Evolutionary conservation across 306 rosid species (phyloP).

Genomic region (Styphnolobium japonicum): DNA sequence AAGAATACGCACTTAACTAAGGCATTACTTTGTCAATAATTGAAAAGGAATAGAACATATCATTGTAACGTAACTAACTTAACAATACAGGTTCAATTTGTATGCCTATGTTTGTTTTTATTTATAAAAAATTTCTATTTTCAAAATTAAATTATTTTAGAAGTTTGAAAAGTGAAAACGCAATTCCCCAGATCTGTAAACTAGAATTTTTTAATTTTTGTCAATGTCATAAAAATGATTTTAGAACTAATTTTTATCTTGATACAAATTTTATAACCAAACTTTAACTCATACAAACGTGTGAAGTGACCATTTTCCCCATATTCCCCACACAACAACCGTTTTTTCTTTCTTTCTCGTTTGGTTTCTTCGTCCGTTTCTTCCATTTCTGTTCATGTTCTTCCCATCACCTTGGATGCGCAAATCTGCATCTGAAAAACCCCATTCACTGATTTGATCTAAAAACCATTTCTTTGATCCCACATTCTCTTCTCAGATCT

Average conservation of each 20-base stretch:
- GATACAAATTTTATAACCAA: not conserved
- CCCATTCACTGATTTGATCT: conserved; percentile 6
- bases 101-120: not conserved
- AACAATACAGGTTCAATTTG: not conserved
- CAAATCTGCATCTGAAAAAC: conserved; percentile 42
- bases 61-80: not conserved
- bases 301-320: conserved; percentile 20
- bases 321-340: conserved; percentile 20
- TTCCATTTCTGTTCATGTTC: conserved; percentile 27
- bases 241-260: not conserved
- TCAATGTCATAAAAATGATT: conserved; percentile 20
- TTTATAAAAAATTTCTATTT: not conserved
- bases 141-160: not conserved
- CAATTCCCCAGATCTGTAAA: no score
- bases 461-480: not conserved
- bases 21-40: not conserved
- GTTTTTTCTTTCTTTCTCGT: conserved; percentile 42
- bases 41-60: not conserved
- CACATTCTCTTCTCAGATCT: not conserved
- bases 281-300: not conserved
- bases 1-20: not conserved
- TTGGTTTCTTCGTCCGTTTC: conserved; percentile 15
- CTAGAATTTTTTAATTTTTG: no score
- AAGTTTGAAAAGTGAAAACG: not conserved
- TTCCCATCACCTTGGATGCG: conserved; percentile 1